A percentile compares a stretch with the other conserved stretches of the same genome.
Evolutionary conservation across 129 eudicot genomes (phyloP).

Genomic region (Solidago caesia): DNA sequence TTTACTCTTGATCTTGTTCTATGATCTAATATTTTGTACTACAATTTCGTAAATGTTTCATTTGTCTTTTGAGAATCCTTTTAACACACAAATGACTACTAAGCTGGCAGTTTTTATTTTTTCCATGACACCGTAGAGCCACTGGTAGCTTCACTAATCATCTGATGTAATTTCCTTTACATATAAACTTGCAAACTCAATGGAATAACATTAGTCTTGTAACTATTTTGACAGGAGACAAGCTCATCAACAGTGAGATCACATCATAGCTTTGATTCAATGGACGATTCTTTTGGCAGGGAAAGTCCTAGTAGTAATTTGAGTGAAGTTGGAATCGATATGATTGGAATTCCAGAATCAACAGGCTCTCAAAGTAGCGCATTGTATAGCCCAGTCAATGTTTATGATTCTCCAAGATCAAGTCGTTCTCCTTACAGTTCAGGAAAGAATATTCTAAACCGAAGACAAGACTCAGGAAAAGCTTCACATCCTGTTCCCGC

Average conservation of each 20-base stretch:
- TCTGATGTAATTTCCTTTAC: background rate
- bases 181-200: background rate
- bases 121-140: background rate
- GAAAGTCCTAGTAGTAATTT: slow-evolving; percentile 49
- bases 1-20: too few species aligned
- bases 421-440: slow-evolving; percentile 37
- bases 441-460: slow-evolving; percentile 39
- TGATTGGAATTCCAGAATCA: slow-evolving; percentile 50
- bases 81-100: too few species aligned
- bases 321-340: slow-evolving; percentile 35
- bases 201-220: slow-evolving; percentile 11
- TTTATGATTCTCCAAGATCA: slow-evolving; percentile 39
- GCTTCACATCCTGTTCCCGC: slow-evolving; percentile 33
- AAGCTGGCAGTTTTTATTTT: background rate
- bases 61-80: background rate
- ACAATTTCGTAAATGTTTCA: background rate
- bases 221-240: slow-evolving; percentile 49
- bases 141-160: background rate
- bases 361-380: slow-evolving; percentile 26
- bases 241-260: slow-evolving; percentile 60
- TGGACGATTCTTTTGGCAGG: slow-evolving; percentile 57
- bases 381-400: slow-evolving; percentile 17
- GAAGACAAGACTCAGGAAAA: slow-evolving; percentile 42
- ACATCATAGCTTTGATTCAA: slow-evolving; percentile 61
- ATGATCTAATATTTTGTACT: too few species aligned